Evolutionary conservation across 1,139 yeast species (phyloP).

Genomic region (Zygoascus meyerae): DNA sequence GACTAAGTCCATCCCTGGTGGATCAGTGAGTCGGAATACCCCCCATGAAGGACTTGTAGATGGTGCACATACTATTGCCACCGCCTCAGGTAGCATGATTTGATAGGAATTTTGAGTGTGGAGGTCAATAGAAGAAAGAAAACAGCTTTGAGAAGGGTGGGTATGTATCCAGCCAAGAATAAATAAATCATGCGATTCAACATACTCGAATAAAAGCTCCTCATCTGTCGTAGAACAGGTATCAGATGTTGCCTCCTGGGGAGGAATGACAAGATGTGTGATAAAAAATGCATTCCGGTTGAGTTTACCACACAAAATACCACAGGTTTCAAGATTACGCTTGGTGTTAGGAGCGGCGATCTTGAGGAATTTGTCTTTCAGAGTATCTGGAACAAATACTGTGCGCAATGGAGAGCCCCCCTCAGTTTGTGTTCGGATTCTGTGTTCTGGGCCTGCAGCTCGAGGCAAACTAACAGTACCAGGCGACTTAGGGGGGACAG

Average conservation of each 20-base stretch:
- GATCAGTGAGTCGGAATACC: conserved; percentile 53
- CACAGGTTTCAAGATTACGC: conserved; percentile 54
- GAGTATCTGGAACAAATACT: conserved; percentile 42
- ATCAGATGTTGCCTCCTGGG: conserved; percentile 52
- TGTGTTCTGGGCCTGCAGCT: conserved; percentile 31
- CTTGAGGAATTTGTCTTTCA: conserved; percentile 39
- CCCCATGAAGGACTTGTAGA: conserved; percentile 45
- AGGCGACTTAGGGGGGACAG: conserved; percentile 20
- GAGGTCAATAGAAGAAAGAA: conserved; percentile 53
- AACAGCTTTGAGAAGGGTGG: conserved; percentile 62
- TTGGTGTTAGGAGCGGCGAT: conserved; percentile 45
- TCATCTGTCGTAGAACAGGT: conserved; percentile 55
- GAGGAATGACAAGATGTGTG: conserved; percentile 53
- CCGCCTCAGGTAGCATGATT: conserved; percentile 60
- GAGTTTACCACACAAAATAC: conserved; percentile 53
- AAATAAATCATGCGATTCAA: conserved; percentile 48
- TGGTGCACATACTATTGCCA: conserved; percentile 60
- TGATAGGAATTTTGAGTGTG: conserved; percentile 62
- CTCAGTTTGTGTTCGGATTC: conserved; percentile 42
- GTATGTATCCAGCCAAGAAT: conserved; percentile 66
- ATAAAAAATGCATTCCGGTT: conserved; percentile 53
- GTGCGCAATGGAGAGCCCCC: conserved; percentile 49
- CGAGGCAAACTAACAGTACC: neutral
- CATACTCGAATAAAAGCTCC: conserved; percentile 47
- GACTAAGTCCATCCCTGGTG: conserved; percentile 51